A percentile compares a stretch with the other conserved stretches of the same genome.
These are phyloP conservation scores for Blastocystis sp. DNA, from an alignment of 352 stramenopile genomes.

Conservation along the genomic window DNA sequence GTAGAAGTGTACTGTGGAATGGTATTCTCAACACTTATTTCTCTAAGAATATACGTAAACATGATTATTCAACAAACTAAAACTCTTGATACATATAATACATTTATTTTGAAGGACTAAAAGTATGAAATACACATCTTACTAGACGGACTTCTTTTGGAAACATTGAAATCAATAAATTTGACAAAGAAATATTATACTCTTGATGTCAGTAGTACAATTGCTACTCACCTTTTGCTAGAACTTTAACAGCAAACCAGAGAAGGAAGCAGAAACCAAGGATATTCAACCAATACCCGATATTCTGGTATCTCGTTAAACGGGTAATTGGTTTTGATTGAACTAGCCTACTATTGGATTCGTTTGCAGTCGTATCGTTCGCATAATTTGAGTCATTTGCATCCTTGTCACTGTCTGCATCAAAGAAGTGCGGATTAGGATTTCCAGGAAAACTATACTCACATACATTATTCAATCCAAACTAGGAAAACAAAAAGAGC, in stretches of 20 bases:
- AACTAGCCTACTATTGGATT: neutral
- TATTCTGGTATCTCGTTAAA: neutral
- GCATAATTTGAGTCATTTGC: neutral
- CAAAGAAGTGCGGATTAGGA: neutral
- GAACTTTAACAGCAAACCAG: neutral
- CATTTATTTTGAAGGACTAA: neutral
- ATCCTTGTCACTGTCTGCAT: neutral
- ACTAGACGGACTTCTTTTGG: neutral
- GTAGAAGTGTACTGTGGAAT: slow-evolving; percentile 4
- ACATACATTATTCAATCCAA: neutral
- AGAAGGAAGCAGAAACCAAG: neutral
- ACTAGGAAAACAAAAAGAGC: neutral
- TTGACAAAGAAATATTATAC: neutral
- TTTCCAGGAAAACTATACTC: neutral
- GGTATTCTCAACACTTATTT: neutral
- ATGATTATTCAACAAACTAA: neutral
- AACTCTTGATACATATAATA: neutral
- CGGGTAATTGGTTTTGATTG: neutral
- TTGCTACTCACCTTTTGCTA: neutral
- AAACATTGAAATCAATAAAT: neutral
- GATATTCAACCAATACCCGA: neutral
- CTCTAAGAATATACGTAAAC: neutral
- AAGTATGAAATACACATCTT: neutral
- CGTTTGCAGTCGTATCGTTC: neutral
- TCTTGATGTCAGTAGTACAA: neutral